phyloP scores from a whole-genome alignment of 257 asterid genomes.

The Nicotiana paniculata region DNA sequence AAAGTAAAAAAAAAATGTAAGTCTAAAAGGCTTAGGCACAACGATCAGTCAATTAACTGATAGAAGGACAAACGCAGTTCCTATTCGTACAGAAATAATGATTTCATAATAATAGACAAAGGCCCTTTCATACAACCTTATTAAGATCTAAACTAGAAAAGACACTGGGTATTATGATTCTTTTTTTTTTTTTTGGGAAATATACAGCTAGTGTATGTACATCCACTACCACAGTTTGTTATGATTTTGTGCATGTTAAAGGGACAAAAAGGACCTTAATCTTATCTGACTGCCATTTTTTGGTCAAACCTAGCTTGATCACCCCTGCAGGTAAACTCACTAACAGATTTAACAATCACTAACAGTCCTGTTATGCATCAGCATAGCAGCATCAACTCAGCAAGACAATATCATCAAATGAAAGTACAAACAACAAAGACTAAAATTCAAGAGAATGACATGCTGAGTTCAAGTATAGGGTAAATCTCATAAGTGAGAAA shows the following conservation, averaged over 20 bases:
- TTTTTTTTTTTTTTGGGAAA: neutral
- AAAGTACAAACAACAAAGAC: slow-evolving; percentile 5
- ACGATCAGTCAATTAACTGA: neutral
- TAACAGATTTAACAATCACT: slow-evolving; percentile 17
- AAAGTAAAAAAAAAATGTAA: neutral
- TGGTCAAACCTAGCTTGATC: slow-evolving; percentile 63
- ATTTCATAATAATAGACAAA: neutral
- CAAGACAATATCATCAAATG: slow-evolving; percentile 8
- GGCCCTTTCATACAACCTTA: neutral
- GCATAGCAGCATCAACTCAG: neutral
- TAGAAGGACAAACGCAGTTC: neutral
- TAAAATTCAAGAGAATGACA: neutral
- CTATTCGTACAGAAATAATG: neutral
- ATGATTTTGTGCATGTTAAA: neutral
- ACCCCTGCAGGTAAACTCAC: slow-evolving; percentile 66
- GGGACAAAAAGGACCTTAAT: slow-evolving; percentile 52
- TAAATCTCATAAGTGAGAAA: slow-evolving; percentile 23
- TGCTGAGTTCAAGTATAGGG: slow-evolving; percentile 13
- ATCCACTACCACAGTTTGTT: neutral
- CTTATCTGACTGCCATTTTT: slow-evolving; percentile 46
- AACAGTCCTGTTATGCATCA: slow-evolving; percentile 30
- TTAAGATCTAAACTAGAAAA: neutral
- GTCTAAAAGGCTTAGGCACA: neutral
- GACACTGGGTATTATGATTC: neutral
- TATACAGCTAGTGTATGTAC: neutral